Evolutionary conservation across 2,329 filamentous ascomycete genomes (phyloP).

Genomic region (Raffaelea arxii): DNA sequence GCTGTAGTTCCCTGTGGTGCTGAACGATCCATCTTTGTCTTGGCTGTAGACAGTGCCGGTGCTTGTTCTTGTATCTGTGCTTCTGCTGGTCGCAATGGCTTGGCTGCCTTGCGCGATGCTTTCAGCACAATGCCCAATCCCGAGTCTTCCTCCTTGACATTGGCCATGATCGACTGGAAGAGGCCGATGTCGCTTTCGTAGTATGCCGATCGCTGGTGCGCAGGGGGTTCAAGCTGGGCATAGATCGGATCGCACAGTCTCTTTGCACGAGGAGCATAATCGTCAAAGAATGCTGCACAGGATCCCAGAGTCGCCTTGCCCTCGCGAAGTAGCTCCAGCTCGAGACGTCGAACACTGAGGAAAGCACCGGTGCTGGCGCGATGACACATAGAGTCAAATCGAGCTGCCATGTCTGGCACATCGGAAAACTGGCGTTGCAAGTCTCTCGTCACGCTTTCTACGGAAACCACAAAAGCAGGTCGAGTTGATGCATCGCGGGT

Average conservation of each 20-base stretch:
- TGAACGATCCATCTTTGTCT: background rate
- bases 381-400: conserved; percentile 25
- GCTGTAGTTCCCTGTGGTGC: background rate
- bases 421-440: conserved; percentile 24
- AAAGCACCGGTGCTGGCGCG: conserved; percentile 26
- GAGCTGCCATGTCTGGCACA: conserved; percentile 9
- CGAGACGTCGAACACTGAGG: conserved; percentile 33
- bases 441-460: too few species aligned
- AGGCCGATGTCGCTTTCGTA: conserved; percentile 30
- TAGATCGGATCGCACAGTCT: conserved; percentile 35
- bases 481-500: too few species aligned
- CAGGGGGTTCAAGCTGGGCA: conserved; percentile 18
- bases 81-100: background rate
- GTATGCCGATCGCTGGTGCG: conserved; percentile 28
- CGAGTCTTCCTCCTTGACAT: too few species aligned
- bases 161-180: conserved; percentile 20
- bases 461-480: too few species aligned
- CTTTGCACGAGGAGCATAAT: conserved; percentile 31
- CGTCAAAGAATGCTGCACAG: conserved; percentile 26
- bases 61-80: background rate
- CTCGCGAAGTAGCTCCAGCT: conserved; percentile 40
- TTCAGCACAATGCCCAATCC: too few species aligned
- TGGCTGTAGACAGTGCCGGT: background rate
- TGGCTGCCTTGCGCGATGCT: too few species aligned
- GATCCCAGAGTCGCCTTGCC: conserved; percentile 34